phyloP scores from a whole-genome alignment of 2,329 filamentous ascomycete species.

The Aspergillus tamarii region DNA sequence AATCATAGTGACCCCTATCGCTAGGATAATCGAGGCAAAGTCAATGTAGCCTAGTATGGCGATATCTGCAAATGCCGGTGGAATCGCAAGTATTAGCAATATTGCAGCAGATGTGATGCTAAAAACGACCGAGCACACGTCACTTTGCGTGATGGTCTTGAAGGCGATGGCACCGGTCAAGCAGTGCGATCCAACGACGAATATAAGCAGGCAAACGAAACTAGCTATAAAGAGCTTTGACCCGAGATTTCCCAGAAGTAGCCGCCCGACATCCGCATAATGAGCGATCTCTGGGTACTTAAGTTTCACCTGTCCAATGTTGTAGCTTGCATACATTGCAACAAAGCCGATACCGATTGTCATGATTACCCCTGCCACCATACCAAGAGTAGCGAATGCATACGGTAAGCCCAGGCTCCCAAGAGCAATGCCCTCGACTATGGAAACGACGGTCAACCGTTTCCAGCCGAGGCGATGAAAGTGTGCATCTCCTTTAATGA shows the following conservation, averaged over 20 bases:
- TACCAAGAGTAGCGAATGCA: constrained; percentile 49
- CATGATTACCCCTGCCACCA: constrained; percentile 49
- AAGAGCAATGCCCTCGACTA: constrained; percentile 54
- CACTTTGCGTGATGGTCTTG: constrained; percentile 42
- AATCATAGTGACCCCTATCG: constrained; percentile 37
- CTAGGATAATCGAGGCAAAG: constrained; percentile 36
- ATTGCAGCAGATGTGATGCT: constrained; percentile 45
- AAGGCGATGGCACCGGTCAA: constrained; percentile 52
- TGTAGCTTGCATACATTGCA: constrained; percentile 46
- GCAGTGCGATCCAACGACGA: constrained; percentile 49
- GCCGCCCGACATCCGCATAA: constrained; percentile 47
- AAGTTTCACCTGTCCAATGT: constrained; percentile 44
- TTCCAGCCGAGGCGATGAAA: constrained; percentile 50
- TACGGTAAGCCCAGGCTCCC: constrained; percentile 49
- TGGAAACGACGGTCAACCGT: constrained; percentile 51
- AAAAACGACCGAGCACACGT: constrained; percentile 42
- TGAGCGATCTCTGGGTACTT: constrained; percentile 42
- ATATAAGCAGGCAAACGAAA: constrained; percentile 48
- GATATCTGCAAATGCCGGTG: constrained; percentile 36
- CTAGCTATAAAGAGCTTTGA: constrained; percentile 42
- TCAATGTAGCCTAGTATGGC: constrained; percentile 38
- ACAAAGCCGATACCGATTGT: constrained; percentile 41
- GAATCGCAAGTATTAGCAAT: constrained; percentile 34
- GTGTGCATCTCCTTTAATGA: constrained; percentile 9
- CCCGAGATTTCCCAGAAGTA: constrained; percentile 46